A percentile compares a stretch with the other conserved stretches of the same genome.
These are phyloP conservation scores for Solanum ossicruentum DNA, from an alignment of 257 asterid genomes.

Conservation along the genomic window DNA sequence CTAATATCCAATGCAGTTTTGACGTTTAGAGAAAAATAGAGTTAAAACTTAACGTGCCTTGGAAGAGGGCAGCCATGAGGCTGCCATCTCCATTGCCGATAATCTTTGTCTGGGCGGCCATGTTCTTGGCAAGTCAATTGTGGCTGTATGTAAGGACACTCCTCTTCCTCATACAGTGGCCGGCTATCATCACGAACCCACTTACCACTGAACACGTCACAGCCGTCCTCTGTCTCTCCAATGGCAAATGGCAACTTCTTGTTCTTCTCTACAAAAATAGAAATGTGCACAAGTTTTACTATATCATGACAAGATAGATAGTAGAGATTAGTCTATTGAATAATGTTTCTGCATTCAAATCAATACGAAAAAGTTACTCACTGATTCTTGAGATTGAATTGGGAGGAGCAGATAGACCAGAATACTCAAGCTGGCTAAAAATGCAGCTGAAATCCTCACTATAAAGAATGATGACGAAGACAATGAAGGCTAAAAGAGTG, in stretches of 20 bases:
- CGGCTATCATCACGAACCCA: conserved; percentile 45
- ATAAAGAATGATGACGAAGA: conserved; percentile 26
- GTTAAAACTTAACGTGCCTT: conserved; percentile 16
- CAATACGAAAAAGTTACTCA: background rate
- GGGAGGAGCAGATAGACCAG: background rate
- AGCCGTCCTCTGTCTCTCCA: conserved; percentile 14
- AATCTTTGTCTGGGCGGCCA: conserved; percentile 56
- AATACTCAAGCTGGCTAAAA: conserved; percentile 7
- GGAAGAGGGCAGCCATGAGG: conserved; percentile 57
- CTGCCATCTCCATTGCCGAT: conserved; percentile 75
- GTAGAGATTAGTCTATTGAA: background rate
- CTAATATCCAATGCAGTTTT: background rate
- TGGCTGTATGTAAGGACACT: conserved; percentile 50
- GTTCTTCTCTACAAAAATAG: conserved; percentile 6
- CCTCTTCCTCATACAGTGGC: conserved; percentile 54
- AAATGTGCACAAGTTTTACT: background rate
- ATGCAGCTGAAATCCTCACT: conserved; percentile 27
- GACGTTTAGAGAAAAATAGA: background rate
- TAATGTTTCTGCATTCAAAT: background rate
- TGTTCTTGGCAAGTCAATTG: conserved; percentile 40
- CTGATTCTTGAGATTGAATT: conserved; percentile 13
- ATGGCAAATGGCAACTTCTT: conserved; percentile 17
- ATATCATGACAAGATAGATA: background rate
- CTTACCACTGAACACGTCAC: conserved; percentile 50
- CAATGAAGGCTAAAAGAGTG: conserved; percentile 20